Percentiles rank a stretch among this genome's conserved stretches.
Evolutionary conservation across 345 rosid species (phyloP).

Genomic region (Euphorbia tirucalli): DNA sequence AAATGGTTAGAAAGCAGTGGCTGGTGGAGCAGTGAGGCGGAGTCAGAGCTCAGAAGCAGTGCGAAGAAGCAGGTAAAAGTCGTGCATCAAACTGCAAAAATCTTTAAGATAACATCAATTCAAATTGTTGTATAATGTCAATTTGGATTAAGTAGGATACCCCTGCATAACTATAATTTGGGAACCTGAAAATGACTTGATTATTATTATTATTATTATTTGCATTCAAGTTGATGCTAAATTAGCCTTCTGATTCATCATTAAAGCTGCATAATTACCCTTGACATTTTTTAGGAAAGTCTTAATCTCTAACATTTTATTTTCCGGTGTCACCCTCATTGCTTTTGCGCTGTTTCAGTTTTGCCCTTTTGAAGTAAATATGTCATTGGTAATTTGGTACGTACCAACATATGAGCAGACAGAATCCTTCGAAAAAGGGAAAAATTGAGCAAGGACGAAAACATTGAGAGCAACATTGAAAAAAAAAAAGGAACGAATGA

Average conservation of each 20-base stretch:
- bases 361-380: no score
- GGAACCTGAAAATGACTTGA: neutral
- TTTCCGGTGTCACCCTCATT: neutral
- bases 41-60: slow-evolving; percentile 56
- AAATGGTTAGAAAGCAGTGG: slow-evolving; percentile 71
- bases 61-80: slow-evolving; percentile 64
- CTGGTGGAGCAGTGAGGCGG: slow-evolving; percentile 73
- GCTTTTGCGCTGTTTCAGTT: no score
- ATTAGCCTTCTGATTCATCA: neutral
- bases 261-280: neutral
- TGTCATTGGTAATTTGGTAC: no score
- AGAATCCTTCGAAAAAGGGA: neutral
- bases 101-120: neutral
- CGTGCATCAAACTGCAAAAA: neutral
- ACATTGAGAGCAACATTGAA: neutral
- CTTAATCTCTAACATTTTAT: neutral
- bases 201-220: no score
- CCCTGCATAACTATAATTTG: no score
- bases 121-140: neutral
- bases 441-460: neutral
- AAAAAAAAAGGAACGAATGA: no score
- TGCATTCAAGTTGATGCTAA: neutral
- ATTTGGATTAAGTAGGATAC: no score
- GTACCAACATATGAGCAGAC: neutral
- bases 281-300: neutral